Base-by-base conservation (phyloP, 352 stramenopile species). In the Peronospora belbahrii region DNA sequence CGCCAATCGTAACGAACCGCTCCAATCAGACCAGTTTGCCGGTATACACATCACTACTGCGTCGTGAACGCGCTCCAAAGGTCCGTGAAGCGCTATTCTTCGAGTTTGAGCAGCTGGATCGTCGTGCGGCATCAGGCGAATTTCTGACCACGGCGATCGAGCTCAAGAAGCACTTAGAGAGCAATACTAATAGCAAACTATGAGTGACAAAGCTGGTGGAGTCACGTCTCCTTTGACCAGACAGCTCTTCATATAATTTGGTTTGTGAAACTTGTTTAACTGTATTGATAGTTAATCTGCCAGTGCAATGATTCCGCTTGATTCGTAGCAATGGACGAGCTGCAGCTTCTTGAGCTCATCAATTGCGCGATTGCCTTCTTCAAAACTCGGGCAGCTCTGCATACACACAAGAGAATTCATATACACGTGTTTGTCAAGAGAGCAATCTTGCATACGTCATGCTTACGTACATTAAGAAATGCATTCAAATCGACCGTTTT, bases 321-420 rank as follows among this genome's bases (percentile, higher is more conserved):
- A 79, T 39, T 85, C 77, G 65, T 88, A 88, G 59, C 68, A 86
- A 64, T 88, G 78, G 52, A 88, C 74, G 39, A 88, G 72, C 48
- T 83, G 69, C 14, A 88, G 59, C 52, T 85, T 88, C 62, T 83
- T 85, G 51, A 88, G 76, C 45, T 86, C 74, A 22, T 76, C 57
- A 43, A 88, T 86, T 33, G 77, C 74, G 33, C 52, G 59, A 42
- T 74, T 75, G 34, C 77, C 77, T 74, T 88, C 77, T 28, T 83
- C 72, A 19, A 67, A 62, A 44, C 65, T 88, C 37, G 77, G 77
- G 53, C 77, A 88, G 59, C 74, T 88, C 77, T 88, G 42, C n/a
- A 33, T 6, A 37, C 10, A 37, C 10, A 48, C 24, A 4, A 35
- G 19, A 43, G 32, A 56, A 38, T 13, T 38, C 6, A 10, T 31